Base-by-base conservation (phyloP, 2,329 filamentous ascomycete genomes). In the Trichophyton verrucosum region DNA sequence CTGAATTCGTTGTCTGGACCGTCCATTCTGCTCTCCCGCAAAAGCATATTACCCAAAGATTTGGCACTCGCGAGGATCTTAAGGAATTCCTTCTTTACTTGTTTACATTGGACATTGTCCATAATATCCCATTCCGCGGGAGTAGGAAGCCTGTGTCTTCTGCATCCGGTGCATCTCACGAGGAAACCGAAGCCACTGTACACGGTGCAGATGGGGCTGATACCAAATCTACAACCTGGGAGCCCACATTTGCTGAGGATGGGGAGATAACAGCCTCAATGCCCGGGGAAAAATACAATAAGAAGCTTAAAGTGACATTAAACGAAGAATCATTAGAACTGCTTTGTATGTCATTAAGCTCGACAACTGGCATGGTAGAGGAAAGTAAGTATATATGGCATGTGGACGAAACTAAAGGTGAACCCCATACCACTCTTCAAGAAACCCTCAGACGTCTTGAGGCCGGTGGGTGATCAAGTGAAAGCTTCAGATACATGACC, bases 41-140 rank as follows among this genome's bases (percentile, higher is more conserved):
- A 22, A 68, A 72, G 36, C 63, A 58, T 3, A 51, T 57, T 6
- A 71, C 74, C 0, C 68, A 67, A 15, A 69, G 67, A 6, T 66
- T 75, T 47, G 69, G 67, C 1, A 63, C 72, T 17, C 71, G 67
- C 36, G 68, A 70, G 7, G 74, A 75, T 59, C 71, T 70, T 1
- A 68, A 73, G 20, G 64, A 69, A 1, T 66, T 71, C 3, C 65
- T 76, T 1, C 68, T 69, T 1, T 70, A 75, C 60, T 67, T 74
- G 9, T 65, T 73, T 11, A 68, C 74, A n/a, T 64, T 74, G 9
- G 74, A 76, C 58, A 63, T 75, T n/a, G 69, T 73, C 8, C 66
- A 69, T 3, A 63, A 67, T 1, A 70, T 75, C 9, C 65, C 71
- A 3, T 65, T 66, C 1, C 61, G 64, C 20, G 59, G 53, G 2